Base-by-base conservation (phyloP, 2,329 filamentous ascomycete genomes). In the Aspergillus terreus region DNA sequence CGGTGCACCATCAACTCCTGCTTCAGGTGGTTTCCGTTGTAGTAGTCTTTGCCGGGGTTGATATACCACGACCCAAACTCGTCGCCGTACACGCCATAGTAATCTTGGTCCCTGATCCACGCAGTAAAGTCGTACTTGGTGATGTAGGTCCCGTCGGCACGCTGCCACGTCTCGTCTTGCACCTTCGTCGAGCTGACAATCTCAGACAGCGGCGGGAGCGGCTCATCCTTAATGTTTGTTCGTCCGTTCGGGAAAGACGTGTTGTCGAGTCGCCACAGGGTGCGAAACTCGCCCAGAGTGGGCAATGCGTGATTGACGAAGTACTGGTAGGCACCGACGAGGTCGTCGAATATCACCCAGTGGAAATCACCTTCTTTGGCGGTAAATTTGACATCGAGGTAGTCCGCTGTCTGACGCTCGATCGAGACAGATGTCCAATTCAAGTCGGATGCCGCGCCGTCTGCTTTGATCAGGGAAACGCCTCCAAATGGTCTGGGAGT, bases 291-390 rank as follows among this genome's bases (percentile, higher is more conserved):
- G 45, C 78, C 76, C 6, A 80, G 68, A 0, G 65, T 68, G 1
- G 78, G 76, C 4, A 80, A 63, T 3, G 68, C 74, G 46, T 66
- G 74, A 58, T 81, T 80, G 52, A 80, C 75, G 46, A 80, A 78
- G 63, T 81, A 81, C 50, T 80, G 78, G 57, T 81, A 80, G n/a
- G 78, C 76, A n/a, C 78, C 78, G 2, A 73, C 65, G 1, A 79
- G 71, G 14, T 73, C 71, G 2, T 75, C 68, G 54, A 75, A 73
- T 50, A 81, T 76, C 10, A 81, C 74, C 77, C 77, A 81, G 54
- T 81, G 78, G 50, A 80, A 71, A 48, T 79, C 77, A 6, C 75
- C 77, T 57, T 77, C 76, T 1, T 52, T 60, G 0, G 78, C 73
- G 2, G 65, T 71, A 60, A 80, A 80, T 25, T 69, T 66, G 47